These are phyloP conservation scores for Ensete ventricosum DNA, from an alignment of 176 grass and related monocot genomes.

Conservation along the genomic window DNA sequence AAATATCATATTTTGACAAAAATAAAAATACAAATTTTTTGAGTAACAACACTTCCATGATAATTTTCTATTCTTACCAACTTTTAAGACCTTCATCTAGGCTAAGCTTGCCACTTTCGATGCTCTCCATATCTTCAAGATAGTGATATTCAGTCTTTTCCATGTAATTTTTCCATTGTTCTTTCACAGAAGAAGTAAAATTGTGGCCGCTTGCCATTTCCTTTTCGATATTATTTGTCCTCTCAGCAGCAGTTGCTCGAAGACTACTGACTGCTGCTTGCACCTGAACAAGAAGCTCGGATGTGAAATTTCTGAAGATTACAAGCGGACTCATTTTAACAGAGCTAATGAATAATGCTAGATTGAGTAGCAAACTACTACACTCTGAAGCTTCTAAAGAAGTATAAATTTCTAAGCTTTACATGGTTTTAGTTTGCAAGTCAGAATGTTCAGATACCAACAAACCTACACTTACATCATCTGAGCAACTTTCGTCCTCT, in stretches of 20 bases:
- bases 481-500: neutral
- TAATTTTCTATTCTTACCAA: conserved; percentile 43
- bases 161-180: conserved; percentile 84
- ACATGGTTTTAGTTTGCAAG: neutral
- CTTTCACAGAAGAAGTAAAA: conserved; percentile 50
- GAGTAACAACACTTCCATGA: neutral
- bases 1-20: neutral
- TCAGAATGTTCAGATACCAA: too few species aligned
- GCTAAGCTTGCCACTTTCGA: conserved; percentile 50
- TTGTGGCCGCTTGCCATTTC: conserved; percentile 66
- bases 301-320: conserved; percentile 3
- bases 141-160: conserved; percentile 80
- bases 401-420: neutral
- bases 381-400: neutral
- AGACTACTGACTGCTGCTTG: conserved; percentile 78
- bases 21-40: too few species aligned
- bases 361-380: neutral
- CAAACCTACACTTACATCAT: too few species aligned
- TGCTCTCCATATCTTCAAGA: conserved; percentile 61
- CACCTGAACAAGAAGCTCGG: conserved; percentile 44
- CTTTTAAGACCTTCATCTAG: conserved; percentile 54
- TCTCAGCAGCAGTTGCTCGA: conserved; percentile 50
- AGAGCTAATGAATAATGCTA: neutral
- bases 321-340: conserved; percentile 6
- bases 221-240: conserved; percentile 53